Base-by-base conservation (phyloP, 192 early-diverging fungal species). In the Paraglomus occultum region DNA sequence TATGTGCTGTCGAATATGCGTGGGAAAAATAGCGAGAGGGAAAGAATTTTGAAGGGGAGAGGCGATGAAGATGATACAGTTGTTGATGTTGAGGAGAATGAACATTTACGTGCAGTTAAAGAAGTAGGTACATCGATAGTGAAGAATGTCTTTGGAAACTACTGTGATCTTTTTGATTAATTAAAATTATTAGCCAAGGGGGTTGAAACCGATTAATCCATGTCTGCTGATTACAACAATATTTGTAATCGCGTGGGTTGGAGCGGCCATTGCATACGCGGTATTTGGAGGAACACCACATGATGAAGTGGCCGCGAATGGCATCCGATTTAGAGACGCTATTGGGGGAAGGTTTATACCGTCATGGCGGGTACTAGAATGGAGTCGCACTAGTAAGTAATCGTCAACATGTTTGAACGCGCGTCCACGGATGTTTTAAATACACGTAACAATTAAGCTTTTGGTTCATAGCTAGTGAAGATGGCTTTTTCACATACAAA, bases 401-500 rank as follows among this genome's bases (percentile, higher is more conserved):
- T 43, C n/a, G 8, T 43, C 17, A n/a, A 11, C 10, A 49, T 17
- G 49, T 20, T 48, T 1, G 3, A 1, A 5, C 15, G 38, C 14
- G 46, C 38, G 5, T 66, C 3, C 14, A 10, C 20, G 15, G 17
- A 20, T 8, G 11, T 38, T 48, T 39, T 11, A n/a, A 38, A 1
- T 5, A 14, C 20, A 8, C 18, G 4, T 15, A 17, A 31, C n/a
- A 23, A 50, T 18, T 18, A 9, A 23, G n/a, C 18, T 38, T 52
- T 1, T 39, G 17, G 4, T 39, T 39, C 6, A 52, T 11, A 52
- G 51, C 44, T 23, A 60, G 51, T 42, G 66, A 58, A 11, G 65
- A 71, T 57, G 67, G 53, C 3, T 23, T 48, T 11, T 61, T 47
- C 12, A 63, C 59, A 6, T 68, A 72, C 47, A 51, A 62, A 64